Evolutionary conservation across 148 eudicot genomes (phyloP).

Genomic region (Fagopyrum homotropicum): DNA sequence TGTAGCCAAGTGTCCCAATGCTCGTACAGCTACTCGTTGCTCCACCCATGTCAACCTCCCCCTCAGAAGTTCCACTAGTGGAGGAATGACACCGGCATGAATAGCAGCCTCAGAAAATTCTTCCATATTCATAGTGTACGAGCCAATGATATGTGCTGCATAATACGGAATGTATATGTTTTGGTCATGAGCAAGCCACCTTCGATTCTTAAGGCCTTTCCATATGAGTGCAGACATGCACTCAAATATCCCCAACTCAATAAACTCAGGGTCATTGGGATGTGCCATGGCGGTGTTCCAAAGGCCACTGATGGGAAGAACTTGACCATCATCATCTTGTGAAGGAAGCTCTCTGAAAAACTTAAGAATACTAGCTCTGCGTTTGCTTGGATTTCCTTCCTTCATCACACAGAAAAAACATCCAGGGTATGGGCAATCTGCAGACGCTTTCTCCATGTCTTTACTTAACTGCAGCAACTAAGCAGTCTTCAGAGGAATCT

Average conservation of each 20-base stretch:
- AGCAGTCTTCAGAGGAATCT: neutral
- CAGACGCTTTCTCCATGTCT: conserved; percentile 62
- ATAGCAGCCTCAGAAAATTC: conserved; percentile 83
- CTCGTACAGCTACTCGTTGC: conserved; percentile 97
- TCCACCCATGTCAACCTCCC: conserved; percentile 99
- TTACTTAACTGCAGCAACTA: neutral
- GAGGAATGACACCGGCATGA: conserved; percentile 79
- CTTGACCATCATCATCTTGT: conserved; percentile 96
- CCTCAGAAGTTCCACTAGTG: conserved; percentile 83
- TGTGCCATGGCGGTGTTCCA: conserved; percentile 99
- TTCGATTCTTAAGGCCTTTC: conserved; percentile 88
- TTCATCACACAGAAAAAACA: conserved; percentile 98
- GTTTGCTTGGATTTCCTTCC: conserved; percentile 84
- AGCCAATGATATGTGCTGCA: conserved; percentile 97
- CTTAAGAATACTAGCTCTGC: conserved; percentile 72
- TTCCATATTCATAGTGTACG: conserved; percentile 98
- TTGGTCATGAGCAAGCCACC: conserved; percentile 96
- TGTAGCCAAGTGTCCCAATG: conserved; percentile 90
- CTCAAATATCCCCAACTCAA: conserved; percentile 86
- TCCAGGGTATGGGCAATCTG: conserved; percentile 89
- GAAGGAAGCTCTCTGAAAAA: conserved; percentile 96
- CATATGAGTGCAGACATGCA: conserved; percentile 96
- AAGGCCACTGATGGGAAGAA: conserved; percentile 95
- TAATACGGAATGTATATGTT: conserved; percentile 93
- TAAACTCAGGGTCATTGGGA: conserved; percentile 97